Base-by-base conservation (phyloP, 2,329 filamentous ascomycete genomes). In the Fusarium algeriense region DNA sequence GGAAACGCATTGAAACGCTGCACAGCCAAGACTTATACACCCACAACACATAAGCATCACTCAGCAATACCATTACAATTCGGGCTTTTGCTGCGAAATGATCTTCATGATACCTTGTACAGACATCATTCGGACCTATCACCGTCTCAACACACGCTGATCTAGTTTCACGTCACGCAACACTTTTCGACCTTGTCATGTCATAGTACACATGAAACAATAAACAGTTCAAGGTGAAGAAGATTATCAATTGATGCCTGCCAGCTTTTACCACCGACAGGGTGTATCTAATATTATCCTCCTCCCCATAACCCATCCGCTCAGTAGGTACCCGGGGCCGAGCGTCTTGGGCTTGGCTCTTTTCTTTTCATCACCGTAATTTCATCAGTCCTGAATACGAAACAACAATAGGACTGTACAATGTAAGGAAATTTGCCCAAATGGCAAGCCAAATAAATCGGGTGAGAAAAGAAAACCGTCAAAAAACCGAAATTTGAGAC, bases 361-460 rank as follows among this genome's bases (percentile, higher is more conserved):
- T 60, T 63, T 57, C 52, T 63, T 71, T 30, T 73, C 74, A 73
- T 76, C 74, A 76, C 74, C 70, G 71, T 76, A 71, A 75, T 76
- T 76, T 76, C 74, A 70, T 76, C 69, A 76, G 72, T 73, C 74
- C 74, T 75, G 44, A 66, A 72, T 38, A 49, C 41, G 54, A 72
- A 73, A 59, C 55, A 67, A 64, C 40, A 60, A 57, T 41, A 52
- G 70, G 74, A 72, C 74, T 75, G 73, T 71, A 71, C 63, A 72
- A 50, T 68, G 48, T 57, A 73, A 69, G 66, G 58, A 64, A 66
- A 45, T 46, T 20, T 72, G 69, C 57, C 57, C 37, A 56, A 57
- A 46, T 40, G 54, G 53, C 61, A 67, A 57, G 54, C 60, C 69
- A 70, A 49, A 59, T 26, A 65, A 67, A 75, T 56, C 61, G n/a